Evolutionary conservation across 306 rosid genomes (phyloP), one percentile per base, ranked within the genome.

Genomic region (Quercus aquifolioides): DNA sequence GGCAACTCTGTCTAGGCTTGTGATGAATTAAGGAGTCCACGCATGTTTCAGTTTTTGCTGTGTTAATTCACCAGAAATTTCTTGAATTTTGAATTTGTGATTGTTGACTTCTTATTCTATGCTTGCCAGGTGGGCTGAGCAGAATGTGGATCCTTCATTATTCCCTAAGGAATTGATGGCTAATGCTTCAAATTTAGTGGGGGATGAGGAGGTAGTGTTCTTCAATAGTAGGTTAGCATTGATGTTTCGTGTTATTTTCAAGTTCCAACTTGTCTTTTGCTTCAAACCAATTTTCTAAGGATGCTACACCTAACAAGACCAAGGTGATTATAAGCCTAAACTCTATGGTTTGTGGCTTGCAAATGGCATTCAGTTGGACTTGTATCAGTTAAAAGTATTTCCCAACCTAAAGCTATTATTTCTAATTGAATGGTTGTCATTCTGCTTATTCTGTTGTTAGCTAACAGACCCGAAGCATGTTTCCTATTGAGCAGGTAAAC

Each of bases 141-240:
- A 91, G 83, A 79, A 90, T 73, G 98, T 95, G 69, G 98, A 95
- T 86, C 98, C 99, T 54, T 89, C 98, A 1, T 55, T 88, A 75
- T 95, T 95, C 84, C 94, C 99, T 20, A 90, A 87, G 74, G 98
- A 95, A 75, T 77, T 95, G 57, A 77, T 95, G 89, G 82, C 91
- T 67, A 84, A 95, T 79, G 95, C 89, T 72, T 91, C 87, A 69
- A 67, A 79, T 78, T 76, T 90, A 76, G 82, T 91, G 31, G 91
- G 63, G 70, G 89, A 91, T 68, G 89, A 78, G 69, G 97, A 90
- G 99, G 99, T 90, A 80, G 74, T 72, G 41, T 83, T 76, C 52
- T 74, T 79, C 54, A 13, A 28, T 35, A 19, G 13, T 20, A 59
- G 54, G 54, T 3, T 59, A 59, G 30, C 17, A 21, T 15, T 59